phyloP scores from a whole-genome alignment of 768 basidiomycete species.

The Phanerodontia chrysosporium region DNA sequence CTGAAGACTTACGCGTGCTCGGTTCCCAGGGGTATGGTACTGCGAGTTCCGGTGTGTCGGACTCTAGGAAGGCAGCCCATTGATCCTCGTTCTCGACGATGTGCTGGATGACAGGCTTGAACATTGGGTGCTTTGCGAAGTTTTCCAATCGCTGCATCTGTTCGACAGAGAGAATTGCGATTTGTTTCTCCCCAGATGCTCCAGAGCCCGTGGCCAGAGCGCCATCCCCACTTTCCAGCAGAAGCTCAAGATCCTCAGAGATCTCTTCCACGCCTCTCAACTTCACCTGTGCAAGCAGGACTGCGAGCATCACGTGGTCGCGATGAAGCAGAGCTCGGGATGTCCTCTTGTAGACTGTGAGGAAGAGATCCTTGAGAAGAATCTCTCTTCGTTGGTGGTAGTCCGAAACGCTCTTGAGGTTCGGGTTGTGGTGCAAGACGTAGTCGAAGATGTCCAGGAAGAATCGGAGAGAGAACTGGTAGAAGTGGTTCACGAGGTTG shows the following conservation, averaged over 20 bases:
- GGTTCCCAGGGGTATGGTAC: conserved; percentile 81
- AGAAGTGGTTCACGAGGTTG: conserved; percentile 93
- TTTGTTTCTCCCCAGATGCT: conserved; percentile 32
- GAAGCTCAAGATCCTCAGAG: conserved; percentile 80
- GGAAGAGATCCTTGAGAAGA: conserved; percentile 83
- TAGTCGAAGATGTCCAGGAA: conserved; percentile 99
- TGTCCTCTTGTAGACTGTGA: conserved; percentile 82
- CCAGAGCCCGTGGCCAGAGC: conserved; percentile 34
- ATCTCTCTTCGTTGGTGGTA: conserved; percentile 70
- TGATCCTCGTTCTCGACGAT: conserved; percentile 55
- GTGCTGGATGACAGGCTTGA: conserved; percentile 70
- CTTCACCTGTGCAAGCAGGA: conserved; percentile 87
- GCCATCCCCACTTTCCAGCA: conserved; percentile 84
- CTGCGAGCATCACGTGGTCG: conserved; percentile 88
- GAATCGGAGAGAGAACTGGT: conserved; percentile 95
- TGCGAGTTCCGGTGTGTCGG: conserved; percentile 57
- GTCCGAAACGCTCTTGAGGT: conserved; percentile 76
- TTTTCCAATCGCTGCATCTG: conserved; percentile 64
- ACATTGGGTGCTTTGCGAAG: conserved; percentile 69
- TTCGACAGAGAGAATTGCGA: conserved; percentile 56
- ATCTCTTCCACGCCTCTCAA: conserved; percentile 77
- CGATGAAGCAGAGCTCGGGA: conserved; percentile 86
- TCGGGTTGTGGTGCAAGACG: conserved; percentile 87
- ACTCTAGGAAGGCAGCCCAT: conserved; percentile 72
- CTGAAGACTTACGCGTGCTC: conserved; percentile 60